These are phyloP conservation scores for Hanseniaspora clermontiae DNA, from an alignment of 805 yeast species.

Conservation along the genomic window DNA sequence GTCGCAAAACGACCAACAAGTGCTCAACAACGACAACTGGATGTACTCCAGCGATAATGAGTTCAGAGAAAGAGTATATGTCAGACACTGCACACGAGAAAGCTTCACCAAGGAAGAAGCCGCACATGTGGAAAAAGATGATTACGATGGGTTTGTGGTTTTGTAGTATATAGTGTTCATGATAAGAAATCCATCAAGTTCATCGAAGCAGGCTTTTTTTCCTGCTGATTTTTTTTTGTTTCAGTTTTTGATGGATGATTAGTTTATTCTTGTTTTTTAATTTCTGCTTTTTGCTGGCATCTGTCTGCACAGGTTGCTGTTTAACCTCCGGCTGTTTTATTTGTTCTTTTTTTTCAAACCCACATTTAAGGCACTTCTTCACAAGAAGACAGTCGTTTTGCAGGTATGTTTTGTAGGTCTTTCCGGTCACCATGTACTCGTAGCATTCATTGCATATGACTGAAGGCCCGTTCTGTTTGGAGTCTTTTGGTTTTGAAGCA, in stretches of 20 bases:
- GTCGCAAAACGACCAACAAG: background rate
- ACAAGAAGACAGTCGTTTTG: background rate
- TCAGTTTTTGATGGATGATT: slow-evolving; percentile 8
- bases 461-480: background rate
- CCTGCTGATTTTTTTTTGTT: background rate
- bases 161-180: background rate
- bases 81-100: slow-evolving; percentile 2
- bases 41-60: background rate
- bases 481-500: background rate
- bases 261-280: slow-evolving; percentile 1
- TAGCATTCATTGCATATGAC: slow-evolving; percentile 4
- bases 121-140: background rate
- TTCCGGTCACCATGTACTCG: slow-evolving; percentile 8
- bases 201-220: background rate
- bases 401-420: background rate
- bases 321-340: background rate
- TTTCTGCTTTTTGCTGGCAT: background rate
- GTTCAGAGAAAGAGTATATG: slow-evolving; percentile 7
- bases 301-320: background rate
- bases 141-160: slow-evolving; percentile 4
- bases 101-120: background rate
- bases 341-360: background rate
- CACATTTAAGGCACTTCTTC: background rate
- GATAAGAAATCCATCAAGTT: slow-evolving; percentile 10
- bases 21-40: slow-evolving; percentile 1